phyloP scores from a whole-genome alignment of 2,329 filamentous ascomycete species.

The Cadophora sp. region DNA sequence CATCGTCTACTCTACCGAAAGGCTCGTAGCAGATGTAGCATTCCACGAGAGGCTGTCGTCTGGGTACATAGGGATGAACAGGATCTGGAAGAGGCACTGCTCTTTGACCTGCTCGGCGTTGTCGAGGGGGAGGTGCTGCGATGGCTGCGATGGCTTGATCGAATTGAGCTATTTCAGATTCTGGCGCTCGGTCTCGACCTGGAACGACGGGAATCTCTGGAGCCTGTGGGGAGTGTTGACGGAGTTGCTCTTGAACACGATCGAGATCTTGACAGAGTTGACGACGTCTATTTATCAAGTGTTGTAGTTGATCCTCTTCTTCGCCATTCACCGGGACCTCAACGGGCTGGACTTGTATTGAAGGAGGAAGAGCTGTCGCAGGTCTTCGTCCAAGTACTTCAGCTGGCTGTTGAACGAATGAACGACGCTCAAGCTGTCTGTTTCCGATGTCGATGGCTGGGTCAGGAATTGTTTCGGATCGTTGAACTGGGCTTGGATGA shows the following conservation, averaged over 20 bases:
- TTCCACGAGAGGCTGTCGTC: not conserved
- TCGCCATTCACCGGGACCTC: not conserved
- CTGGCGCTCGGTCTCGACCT: not conserved
- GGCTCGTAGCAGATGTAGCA: conserved; percentile 1
- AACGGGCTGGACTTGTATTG: not conserved
- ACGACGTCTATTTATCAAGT: not conserved
- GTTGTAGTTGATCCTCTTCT: not conserved
- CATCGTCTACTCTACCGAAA: not conserved
- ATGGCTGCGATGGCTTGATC: too few species aligned
- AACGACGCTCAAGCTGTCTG: not conserved
- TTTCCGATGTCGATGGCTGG: not conserved
- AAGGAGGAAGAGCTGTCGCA: not conserved
- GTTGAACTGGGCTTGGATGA: not conserved
- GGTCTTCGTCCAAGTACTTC: not conserved
- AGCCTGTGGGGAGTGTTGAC: not conserved
- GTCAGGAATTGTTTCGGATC: not conserved
- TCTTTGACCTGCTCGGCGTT: not conserved
- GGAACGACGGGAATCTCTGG: not conserved
- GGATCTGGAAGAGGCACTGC: not conserved
- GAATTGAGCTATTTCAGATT: not conserved
- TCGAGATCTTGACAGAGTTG: not conserved
- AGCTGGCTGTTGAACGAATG: not conserved
- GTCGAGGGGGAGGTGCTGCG: not conserved
- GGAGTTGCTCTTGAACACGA: not conserved
- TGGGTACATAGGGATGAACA: not conserved